A percentile compares a stretch with the other conserved stretches of the same genome.
Conservation (phyloP, 345 rosid species). For the Melaleuca quinquenervia region DNA sequence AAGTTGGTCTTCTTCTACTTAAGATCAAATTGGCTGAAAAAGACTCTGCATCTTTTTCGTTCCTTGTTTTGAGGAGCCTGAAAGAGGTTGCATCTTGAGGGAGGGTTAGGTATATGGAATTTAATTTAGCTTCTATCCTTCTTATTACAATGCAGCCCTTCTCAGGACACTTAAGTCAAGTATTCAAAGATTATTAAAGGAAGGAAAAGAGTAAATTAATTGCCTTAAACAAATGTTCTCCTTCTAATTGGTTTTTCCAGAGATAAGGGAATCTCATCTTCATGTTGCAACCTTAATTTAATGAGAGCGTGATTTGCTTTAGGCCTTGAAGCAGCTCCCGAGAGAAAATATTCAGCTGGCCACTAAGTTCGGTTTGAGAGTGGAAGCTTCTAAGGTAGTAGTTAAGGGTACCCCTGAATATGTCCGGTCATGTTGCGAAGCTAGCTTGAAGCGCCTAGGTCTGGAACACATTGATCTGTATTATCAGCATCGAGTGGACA, state of each 20-base stretch:
- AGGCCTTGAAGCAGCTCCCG: slow-evolving; percentile 49
- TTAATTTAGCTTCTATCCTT: neutral
- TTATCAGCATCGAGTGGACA: slow-evolving; percentile 43
- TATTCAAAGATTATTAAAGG: neutral
- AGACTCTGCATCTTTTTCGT: neutral
- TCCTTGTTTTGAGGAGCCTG: neutral
- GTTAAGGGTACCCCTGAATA: slow-evolving; percentile 39
- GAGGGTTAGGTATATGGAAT: neutral
- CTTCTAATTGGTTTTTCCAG: neutral
- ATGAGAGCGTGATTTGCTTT: neutral
- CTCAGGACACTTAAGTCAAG: neutral
- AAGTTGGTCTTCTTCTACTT: neutral
- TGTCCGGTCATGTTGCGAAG: slow-evolving; percentile 43
- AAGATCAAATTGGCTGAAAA: neutral
- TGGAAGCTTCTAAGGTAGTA: neutral
- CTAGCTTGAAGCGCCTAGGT: slow-evolving; percentile 44
- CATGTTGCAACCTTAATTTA: neutral
- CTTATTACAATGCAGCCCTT: neutral
- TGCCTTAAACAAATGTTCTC: neutral
- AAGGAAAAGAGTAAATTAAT: neutral
- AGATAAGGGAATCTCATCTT: neutral
- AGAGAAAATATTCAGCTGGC: slow-evolving; percentile 45
- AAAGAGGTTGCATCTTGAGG: neutral
- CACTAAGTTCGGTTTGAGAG: slow-evolving; percentile 33
- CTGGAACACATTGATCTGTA: slow-evolving; percentile 41